phyloP scores from a whole-genome alignment of 768 basidiomycete genomes.

The Tricholoma matsutake region DNA sequence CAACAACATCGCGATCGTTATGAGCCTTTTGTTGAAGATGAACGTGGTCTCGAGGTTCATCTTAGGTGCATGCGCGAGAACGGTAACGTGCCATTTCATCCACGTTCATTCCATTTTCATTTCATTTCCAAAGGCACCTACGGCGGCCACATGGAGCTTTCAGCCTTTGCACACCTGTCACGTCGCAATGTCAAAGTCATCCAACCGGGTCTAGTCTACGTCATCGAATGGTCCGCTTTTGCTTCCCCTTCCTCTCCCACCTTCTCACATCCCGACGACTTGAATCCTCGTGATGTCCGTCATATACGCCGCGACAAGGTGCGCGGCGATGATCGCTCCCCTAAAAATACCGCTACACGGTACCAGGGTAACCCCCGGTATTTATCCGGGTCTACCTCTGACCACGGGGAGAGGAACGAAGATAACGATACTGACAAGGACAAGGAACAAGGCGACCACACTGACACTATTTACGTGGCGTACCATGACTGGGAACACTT shows the following conservation, averaged over 20 bases:
- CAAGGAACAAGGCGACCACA: conserved; percentile 23
- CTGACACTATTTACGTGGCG: conserved; percentile 76
- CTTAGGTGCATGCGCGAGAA: conserved; percentile 75
- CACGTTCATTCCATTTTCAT: conserved; percentile 1
- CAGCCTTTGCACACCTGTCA: conserved; percentile 83
- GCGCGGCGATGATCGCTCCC: conserved; percentile 13
- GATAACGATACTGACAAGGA: conserved; percentile 8
- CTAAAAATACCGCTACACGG: conserved; percentile 11
- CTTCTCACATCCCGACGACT: conserved; percentile 12
- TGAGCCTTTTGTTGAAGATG: conserved; percentile 84
- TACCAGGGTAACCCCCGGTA: no score
- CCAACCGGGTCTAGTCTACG: conserved; percentile 88
- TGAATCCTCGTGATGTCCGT: conserved; percentile 43
- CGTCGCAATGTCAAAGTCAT: conserved; percentile 84
- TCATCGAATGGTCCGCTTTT: conserved; percentile 78
- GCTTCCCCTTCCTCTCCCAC: conserved; percentile 31
- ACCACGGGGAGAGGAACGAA: neutral
- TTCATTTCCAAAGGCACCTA: conserved; percentile 60
- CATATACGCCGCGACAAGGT: conserved; percentile 38
- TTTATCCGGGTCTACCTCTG: no score
- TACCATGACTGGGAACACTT: conserved; percentile 97
- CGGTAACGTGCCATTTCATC: conserved; percentile 42
- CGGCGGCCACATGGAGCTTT: conserved; percentile 92
- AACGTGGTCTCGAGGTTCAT: conserved; percentile 72
- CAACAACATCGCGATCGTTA: conserved; percentile 66